phyloP scores from a whole-genome alignment of 1,139 yeast species.

The Casaregolazyma suthepensis region DNA sequence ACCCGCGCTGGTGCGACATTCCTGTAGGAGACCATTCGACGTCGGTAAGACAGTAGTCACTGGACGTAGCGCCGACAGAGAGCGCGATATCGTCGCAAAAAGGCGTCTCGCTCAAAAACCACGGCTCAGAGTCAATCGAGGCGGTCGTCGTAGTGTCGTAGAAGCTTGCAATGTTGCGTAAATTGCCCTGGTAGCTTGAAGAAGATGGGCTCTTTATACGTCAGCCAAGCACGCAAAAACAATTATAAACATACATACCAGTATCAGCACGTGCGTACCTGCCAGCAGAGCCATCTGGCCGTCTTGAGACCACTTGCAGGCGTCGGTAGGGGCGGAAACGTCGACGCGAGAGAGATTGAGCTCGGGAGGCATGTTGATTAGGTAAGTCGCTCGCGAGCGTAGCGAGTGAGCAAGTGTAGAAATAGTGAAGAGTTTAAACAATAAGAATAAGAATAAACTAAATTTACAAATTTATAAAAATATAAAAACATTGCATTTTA shows the following conservation, averaged over 20 bases:
- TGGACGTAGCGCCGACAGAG: conserved; percentile 16
- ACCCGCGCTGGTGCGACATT: conserved; percentile 14
- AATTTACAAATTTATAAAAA: no score
- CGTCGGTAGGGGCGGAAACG: conserved; percentile 18
- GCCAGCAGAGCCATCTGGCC: conserved; percentile 20
- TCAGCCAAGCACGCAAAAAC: neutral
- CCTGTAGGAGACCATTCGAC: conserved; percentile 25
- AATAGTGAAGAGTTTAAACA: no score
- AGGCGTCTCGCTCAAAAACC: conserved; percentile 9
- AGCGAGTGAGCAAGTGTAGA: neutral
- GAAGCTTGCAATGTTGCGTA: conserved; percentile 9
- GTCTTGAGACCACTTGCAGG: conserved; percentile 23
- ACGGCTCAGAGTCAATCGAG: conserved; percentile 11
- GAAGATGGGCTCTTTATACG: conserved; percentile 8
- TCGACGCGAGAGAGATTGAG: conserved; percentile 18
- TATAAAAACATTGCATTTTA: no score
- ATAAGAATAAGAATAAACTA: no score
- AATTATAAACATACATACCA: conserved; percentile 14
- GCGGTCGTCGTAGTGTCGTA: conserved; percentile 17
- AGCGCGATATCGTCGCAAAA: conserved; percentile 14
- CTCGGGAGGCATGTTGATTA: conserved; percentile 15
- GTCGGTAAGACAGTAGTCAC: conserved; percentile 19
- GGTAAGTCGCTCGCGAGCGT: no score
- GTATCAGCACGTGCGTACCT: conserved; percentile 15
- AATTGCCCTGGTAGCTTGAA: conserved; percentile 9